A percentile compares a stretch with the other conserved stretches of the same genome.
Evolutionary conservation across 768 basidiomycete genomes (phyloP).

Genomic region (Crassisporium funariophilum): DNA sequence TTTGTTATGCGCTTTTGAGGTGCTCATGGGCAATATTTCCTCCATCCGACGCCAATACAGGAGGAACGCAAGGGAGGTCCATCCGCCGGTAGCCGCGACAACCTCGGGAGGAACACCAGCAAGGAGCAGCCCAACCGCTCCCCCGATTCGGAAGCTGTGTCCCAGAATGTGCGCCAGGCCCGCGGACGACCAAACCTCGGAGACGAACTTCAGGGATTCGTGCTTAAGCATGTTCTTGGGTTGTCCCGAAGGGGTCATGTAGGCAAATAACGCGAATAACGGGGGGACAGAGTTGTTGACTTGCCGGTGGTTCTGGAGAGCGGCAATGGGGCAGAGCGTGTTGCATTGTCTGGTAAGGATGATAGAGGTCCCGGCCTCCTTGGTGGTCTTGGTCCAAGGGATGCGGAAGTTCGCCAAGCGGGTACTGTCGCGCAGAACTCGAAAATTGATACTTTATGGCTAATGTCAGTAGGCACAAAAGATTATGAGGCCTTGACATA

Average conservation of each 20-base stretch:
- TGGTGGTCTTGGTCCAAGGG: conserved; percentile 30
- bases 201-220: not conserved
- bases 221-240: not conserved
- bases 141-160: conserved; percentile 31
- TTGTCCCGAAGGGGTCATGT: not conserved
- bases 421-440: not conserved
- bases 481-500: not conserved
- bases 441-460: not conserved
- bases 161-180: conserved; percentile 5
- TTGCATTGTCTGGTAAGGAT: conserved; percentile 23
- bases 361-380: conserved; percentile 15
- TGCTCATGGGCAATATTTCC: conserved; percentile 15
- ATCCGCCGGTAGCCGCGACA: conserved; percentile 24
- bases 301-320: conserved; percentile 20
- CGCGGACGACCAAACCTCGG: not conserved
- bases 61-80: conserved; percentile 31
- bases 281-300: too few species aligned
- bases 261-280: conserved; percentile 12
- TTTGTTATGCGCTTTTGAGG: conserved; percentile 1
- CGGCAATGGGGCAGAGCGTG: conserved; percentile 21
- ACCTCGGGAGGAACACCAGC: conserved; percentile 25
- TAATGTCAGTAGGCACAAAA: not conserved
- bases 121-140: conserved; percentile 22
- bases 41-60: conserved; percentile 26
- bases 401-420: conserved; percentile 19